Percentiles rank a stretch among this genome's conserved stretches.
Conservation (phyloP, 129 eudicot species). For the Deinandra increscens region DNA sequence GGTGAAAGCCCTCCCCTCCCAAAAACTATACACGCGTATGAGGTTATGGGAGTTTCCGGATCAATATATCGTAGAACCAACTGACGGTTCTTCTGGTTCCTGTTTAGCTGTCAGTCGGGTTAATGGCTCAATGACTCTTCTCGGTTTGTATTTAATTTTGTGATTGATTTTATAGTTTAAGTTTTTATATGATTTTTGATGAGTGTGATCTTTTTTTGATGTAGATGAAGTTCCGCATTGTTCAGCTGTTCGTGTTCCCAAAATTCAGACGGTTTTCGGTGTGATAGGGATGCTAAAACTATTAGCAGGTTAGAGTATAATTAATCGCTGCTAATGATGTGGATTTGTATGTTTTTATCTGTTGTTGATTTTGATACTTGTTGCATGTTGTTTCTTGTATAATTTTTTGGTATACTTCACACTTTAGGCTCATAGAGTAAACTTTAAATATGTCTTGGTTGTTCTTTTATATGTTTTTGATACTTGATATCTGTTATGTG, state of each 20-base stretch:
- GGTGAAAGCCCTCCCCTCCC: constrained; percentile 63
- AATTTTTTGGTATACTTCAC: no score
- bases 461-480: no score
- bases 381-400: no score
- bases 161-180: no score
- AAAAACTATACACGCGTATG: constrained; percentile 67
- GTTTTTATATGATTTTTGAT: no score
- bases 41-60: constrained; percentile 86
- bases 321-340: no score
- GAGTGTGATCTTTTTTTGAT: not conserved
- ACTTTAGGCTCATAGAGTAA: no score
- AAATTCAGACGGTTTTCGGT: constrained; percentile 60
- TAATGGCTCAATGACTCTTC: constrained; percentile 56
- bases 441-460: no score
- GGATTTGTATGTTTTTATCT: no score
- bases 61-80: constrained; percentile 78
- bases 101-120: constrained; percentile 65
- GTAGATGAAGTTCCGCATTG: constrained; percentile 64
- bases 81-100: constrained; percentile 71
- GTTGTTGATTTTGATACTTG: no score
- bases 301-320: constrained; percentile 51
- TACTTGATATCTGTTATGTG: no score
- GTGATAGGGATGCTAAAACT: constrained; percentile 75
- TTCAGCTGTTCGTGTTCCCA: constrained; percentile 53
- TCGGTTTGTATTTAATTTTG: constrained; percentile 34